These are phyloP conservation scores for Hemisphaericaspora xylanilytica DNA, from an alignment of 1,139 yeast species.

Conservation along the genomic window DNA sequence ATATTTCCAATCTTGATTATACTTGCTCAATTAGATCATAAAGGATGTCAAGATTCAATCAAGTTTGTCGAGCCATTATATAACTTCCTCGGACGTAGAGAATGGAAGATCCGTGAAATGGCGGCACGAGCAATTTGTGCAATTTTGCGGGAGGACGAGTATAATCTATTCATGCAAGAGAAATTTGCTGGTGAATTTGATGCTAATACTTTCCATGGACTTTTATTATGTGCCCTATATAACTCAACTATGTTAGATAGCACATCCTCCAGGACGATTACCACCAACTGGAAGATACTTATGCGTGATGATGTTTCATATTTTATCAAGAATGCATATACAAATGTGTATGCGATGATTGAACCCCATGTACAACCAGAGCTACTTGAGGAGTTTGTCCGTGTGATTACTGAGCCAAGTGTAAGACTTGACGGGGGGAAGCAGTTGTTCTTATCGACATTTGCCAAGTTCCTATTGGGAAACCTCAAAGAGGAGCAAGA, in stretches of 20 bases:
- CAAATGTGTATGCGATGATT: constrained; percentile 6
- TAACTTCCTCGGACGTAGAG: constrained; percentile 33
- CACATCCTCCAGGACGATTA: background rate
- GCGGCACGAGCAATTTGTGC: constrained; percentile 70
- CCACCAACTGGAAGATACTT: background rate
- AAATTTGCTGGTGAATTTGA: constrained; percentile 14
- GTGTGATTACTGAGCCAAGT: background rate
- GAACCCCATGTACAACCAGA: constrained; percentile 1
- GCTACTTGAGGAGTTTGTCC: constrained; percentile 4
- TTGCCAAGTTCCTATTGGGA: constrained; percentile 6
- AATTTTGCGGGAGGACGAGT: constrained; percentile 21
- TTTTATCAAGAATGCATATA: constrained; percentile 10
- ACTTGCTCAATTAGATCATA: constrained; percentile 58
- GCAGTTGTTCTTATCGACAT: constrained; percentile 11
- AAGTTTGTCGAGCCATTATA: background rate
- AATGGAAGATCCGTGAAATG: constrained; percentile 86
- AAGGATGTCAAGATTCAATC: background rate
- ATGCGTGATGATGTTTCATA: constrained; percentile 4
- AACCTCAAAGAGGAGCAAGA: background rate
- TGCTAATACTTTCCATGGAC: constrained; percentile 11
- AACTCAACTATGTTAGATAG: background rate
- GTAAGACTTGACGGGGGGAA: constrained; percentile 10
- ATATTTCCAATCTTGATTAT: constrained; percentile 75
- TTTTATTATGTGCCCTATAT: constrained; percentile 7
- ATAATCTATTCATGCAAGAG: constrained; percentile 23